These are phyloP conservation scores for Aspergillus latus DNA, from an alignment of 2,329 filamentous ascomycete species.

Conservation along the genomic window DNA sequence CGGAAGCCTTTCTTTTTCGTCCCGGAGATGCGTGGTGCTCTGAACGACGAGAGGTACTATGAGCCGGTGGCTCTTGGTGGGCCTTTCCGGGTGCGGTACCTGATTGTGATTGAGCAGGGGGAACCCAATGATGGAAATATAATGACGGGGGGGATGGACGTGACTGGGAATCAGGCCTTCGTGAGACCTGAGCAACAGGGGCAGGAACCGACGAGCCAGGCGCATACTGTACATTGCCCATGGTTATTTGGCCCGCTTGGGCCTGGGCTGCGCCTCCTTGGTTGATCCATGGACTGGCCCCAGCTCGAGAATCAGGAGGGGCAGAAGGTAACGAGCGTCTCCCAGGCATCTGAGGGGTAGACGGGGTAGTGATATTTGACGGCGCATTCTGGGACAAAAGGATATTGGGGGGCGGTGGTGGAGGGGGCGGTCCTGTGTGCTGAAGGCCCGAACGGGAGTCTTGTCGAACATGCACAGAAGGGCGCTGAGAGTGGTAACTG, in stretches of 20 bases:
- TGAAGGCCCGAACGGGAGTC: conserved; percentile 30
- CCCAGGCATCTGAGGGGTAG: conserved; percentile 17
- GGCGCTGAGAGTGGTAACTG: conserved; percentile 19
- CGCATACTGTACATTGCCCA: conserved; percentile 27
- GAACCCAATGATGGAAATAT: conserved; percentile 92
- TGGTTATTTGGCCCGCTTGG: conserved; percentile 34
- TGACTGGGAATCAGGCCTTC: conserved; percentile 57
- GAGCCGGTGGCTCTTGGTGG: conserved; percentile 51
- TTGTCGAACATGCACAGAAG: conserved; percentile 20
- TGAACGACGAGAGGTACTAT: conserved; percentile 50
- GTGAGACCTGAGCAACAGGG: conserved; percentile 50
- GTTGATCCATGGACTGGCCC: conserved; percentile 36
- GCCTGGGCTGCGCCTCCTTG: conserved; percentile 37
- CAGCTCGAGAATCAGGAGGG: conserved; percentile 20
- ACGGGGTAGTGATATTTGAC: conserved; percentile 12
- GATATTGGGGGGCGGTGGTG: conserved; percentile 18
- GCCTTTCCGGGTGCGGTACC: conserved; percentile 73
- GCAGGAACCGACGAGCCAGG: conserved; percentile 43
- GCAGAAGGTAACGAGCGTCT: conserved; percentile 20
- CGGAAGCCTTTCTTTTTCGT: conserved; percentile 76
- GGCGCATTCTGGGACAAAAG: conserved; percentile 29
- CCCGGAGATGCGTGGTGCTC: conserved; percentile 70
- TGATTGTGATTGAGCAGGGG: conserved; percentile 69
- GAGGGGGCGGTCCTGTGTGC: conserved; percentile 16
- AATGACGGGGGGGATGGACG: conserved; percentile 71